A percentile compares a stretch with the other conserved stretches of the same genome.
Evolutionary conservation across 176 grass and related monocot species (phyloP).

Genomic region (Aegilops tauschii): DNA sequence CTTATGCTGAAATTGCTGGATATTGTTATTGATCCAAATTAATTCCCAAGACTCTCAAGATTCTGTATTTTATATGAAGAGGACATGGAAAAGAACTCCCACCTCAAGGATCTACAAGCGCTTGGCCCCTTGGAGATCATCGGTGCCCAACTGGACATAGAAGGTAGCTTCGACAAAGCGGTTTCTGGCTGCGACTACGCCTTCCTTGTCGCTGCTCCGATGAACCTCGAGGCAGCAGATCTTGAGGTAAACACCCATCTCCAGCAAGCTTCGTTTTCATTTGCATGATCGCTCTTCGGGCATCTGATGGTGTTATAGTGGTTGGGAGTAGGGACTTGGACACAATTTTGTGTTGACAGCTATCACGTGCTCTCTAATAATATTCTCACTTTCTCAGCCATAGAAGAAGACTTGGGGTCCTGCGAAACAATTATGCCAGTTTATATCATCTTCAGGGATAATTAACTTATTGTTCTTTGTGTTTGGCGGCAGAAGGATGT

Average conservation of each 20-base stretch:
- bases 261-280: too few relatives aligned
- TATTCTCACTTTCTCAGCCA: too few relatives aligned
- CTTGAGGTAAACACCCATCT: slow-evolving; percentile 10
- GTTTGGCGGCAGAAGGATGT: slow-evolving; percentile 29
- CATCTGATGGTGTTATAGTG: too few relatives aligned
- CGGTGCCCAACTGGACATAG: not conserved
- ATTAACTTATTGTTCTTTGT: not conserved
- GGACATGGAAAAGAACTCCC: slow-evolving; percentile 7
- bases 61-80: not conserved
- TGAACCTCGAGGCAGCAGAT: slow-evolving; percentile 6
- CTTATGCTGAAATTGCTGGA: not conserved
- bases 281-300: too few relatives aligned
- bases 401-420: too few relatives aligned
- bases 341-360: too few relatives aligned
- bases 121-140: slow-evolving; percentile 2
- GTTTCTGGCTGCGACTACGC: slow-evolving; percentile 15
- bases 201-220: slow-evolving; percentile 39
- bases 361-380: too few relatives aligned
- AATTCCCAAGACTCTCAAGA: not conserved
- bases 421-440: too few relatives aligned
- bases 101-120: not conserved
- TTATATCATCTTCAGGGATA: too few relatives aligned
- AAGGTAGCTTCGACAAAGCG: slow-evolving; percentile 32
- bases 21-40: not conserved
- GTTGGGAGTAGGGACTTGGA: too few relatives aligned